These are phyloP conservation scores for Drechslerella stenobrocha DNA, from an alignment of 2,329 filamentous ascomycete species.

Conservation along the genomic window DNA sequence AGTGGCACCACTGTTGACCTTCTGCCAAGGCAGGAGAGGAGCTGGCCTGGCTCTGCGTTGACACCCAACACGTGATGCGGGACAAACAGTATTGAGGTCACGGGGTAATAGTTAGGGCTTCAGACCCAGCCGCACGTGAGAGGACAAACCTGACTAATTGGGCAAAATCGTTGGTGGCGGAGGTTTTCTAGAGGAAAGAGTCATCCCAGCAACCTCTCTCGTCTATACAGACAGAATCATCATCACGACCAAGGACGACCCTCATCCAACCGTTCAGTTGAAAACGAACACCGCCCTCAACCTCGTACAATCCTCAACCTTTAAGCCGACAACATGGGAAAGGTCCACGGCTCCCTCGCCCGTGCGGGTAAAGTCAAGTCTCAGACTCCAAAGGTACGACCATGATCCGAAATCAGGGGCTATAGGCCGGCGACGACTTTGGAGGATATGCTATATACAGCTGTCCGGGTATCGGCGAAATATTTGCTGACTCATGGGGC, in stretches of 20 bases:
- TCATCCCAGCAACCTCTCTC: constrained; percentile 33
- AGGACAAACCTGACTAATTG: constrained; percentile 32
- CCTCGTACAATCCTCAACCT: background rate
- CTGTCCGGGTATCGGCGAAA: constrained; percentile 6
- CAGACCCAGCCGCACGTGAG: constrained; percentile 29
- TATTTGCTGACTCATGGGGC: constrained; percentile 47
- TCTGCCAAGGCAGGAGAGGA: constrained; percentile 16
- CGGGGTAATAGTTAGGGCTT: constrained; percentile 38
- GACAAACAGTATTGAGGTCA: background rate
- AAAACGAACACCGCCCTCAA: background rate
- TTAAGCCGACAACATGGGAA: constrained; percentile 70
- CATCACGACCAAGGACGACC: constrained; percentile 12
- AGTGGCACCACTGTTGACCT: constrained; percentile 15
- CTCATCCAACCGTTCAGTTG: background rate
- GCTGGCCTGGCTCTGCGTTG: too few relatives aligned
- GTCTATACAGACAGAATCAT: background rate
- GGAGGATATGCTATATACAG: constrained; percentile 4
- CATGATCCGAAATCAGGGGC: constrained; percentile 33
- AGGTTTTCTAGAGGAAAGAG: constrained; percentile 32
- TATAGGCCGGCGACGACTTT: background rate
- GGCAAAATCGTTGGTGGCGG: constrained; percentile 33
- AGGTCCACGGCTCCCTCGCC: constrained; percentile 91
- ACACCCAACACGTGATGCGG: too few relatives aligned
- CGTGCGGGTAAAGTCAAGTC: constrained; percentile 99
- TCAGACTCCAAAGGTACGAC: constrained; percentile 83